Evolutionary conservation across 2,329 filamentous ascomycete genomes (phyloP).

Genomic region (Penicillium sp.): DNA sequence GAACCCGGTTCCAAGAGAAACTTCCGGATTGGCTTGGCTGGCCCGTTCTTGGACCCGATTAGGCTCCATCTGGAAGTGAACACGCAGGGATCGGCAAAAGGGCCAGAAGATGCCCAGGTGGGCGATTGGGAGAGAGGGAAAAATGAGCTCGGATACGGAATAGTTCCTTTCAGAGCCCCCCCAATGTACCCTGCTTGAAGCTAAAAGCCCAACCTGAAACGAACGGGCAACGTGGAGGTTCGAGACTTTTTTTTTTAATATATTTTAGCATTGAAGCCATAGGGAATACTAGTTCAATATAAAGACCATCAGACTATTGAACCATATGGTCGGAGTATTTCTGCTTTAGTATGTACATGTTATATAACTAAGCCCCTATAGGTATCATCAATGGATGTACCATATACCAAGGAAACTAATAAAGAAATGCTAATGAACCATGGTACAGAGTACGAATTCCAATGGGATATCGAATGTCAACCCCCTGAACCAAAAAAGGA

Average conservation of each 20-base stretch:
- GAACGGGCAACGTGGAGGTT: constrained; percentile 2
- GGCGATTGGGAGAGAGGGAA: background rate
- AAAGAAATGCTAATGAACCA: background rate
- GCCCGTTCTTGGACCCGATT: constrained; percentile 12
- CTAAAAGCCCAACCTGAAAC: constrained; percentile 11
- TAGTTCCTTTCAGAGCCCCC: background rate
- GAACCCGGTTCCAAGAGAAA: constrained; percentile 3
- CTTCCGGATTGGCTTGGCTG: constrained; percentile 13
- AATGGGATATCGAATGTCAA: too few species aligned
- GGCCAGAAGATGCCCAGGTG: background rate
- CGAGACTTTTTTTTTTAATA: background rate
- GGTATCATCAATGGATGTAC: too few species aligned
- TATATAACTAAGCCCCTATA: too few species aligned
- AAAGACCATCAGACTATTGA: constrained; percentile 1
- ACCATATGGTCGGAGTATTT: constrained; percentile 7
- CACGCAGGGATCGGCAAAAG: constrained; percentile 12
- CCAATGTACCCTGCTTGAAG: background rate
- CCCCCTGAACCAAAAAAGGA: constrained; percentile 3
- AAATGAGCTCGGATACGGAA: background rate
- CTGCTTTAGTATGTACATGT: background rate
- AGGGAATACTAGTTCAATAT: background rate
- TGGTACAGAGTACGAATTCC: background rate
- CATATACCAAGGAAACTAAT: background rate
- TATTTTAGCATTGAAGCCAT: background rate
- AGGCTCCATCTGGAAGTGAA: constrained; percentile 7